Percentiles rank a stretch among this genome's conserved stretches.
These are phyloP conservation scores for Microdochium paspali DNA, from an alignment of 2,329 filamentous ascomycete species.

Conservation along the genomic window DNA sequence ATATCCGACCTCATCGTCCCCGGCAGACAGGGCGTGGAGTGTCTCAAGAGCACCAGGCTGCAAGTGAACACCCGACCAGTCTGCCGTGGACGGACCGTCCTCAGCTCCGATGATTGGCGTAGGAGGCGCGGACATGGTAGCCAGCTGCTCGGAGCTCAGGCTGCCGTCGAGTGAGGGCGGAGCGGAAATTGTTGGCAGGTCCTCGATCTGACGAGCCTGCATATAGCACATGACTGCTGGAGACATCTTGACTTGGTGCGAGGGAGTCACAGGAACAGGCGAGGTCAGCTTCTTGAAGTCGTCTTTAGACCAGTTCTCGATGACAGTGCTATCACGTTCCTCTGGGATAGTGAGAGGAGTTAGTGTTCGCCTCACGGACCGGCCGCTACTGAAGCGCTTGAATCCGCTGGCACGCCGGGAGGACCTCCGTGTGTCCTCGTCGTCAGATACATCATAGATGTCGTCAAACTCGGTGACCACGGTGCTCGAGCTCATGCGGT, in stretches of 20 bases:
- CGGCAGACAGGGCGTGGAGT: conserved; percentile 61
- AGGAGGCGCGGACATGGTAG: conserved; percentile 71
- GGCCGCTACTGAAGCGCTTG: conserved; percentile 23
- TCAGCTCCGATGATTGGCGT: conserved; percentile 63
- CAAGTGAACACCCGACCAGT: conserved; percentile 66
- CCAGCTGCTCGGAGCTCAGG: conserved; percentile 78
- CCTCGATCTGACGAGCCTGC: conserved; percentile 48
- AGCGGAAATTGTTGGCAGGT: conserved; percentile 65
- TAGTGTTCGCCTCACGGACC: conserved; percentile 30
- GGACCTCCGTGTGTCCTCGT: conserved; percentile 49
- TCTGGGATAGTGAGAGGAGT: conserved; percentile 45
- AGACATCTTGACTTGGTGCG: conserved; percentile 64
- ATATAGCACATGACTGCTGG: conserved; percentile 67
- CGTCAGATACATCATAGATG: conserved; percentile 77
- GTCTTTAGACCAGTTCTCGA: conserved; percentile 32
- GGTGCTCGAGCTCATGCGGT: conserved; percentile 51
- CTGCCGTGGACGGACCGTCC: conserved; percentile 43
- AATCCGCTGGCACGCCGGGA: conserved; percentile 29
- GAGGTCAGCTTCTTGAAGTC: conserved; percentile 40
- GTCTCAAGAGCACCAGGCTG: conserved; percentile 75
- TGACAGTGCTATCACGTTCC: conserved; percentile 20
- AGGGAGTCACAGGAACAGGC: conserved; percentile 54
- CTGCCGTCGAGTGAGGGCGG: conserved; percentile 88
- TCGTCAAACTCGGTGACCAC: conserved; percentile 73
- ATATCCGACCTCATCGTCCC: conserved; percentile 51